phyloP scores from a whole-genome alignment of 495 filamentous ascomycete species.

The Aspergillus funiculosus region DNA sequence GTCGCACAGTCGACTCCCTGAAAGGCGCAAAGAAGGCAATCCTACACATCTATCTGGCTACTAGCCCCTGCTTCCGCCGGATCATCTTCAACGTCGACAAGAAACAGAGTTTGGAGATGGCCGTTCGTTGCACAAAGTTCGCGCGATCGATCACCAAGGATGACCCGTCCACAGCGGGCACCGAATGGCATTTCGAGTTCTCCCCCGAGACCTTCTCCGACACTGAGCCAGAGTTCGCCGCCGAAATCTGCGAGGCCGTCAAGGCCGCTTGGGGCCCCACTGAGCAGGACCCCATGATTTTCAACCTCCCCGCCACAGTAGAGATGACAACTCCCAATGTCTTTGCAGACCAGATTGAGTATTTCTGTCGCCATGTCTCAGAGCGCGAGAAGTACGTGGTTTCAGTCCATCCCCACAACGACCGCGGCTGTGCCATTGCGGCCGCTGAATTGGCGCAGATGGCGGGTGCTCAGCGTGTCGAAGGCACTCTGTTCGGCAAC shows the following conservation, averaged over 20 bases:
- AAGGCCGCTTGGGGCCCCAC: conserved; percentile 92
- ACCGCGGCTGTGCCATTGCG: conserved; percentile 82
- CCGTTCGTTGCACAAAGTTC: conserved; percentile 79
- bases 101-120: conserved; percentile 73
- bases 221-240: conserved; percentile 73
- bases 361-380: conserved; percentile 77
- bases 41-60: conserved; percentile 93
- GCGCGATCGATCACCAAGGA: conserved; percentile 93
- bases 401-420: conserved; percentile 88
- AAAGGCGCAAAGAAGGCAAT: conserved; percentile 93
- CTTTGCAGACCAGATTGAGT: conserved; percentile 96
- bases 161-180: conserved; percentile 63
- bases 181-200: conserved; percentile 94
- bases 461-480: conserved; percentile 93
- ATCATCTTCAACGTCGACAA: conserved; percentile 86
- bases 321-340: conserved; percentile 95
- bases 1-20: conserved; percentile 82
- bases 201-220: conserved; percentile 96
- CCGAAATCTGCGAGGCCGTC: conserved; percentile 86
- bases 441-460: conserved; percentile 92
- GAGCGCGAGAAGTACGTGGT: conserved; percentile 78
- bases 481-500: conserved; percentile 93
- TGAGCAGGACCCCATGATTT: conserved; percentile 80
- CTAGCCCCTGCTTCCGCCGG: conserved; percentile 83
- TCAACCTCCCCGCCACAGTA: conserved; percentile 95